phyloP scores from a whole-genome alignment of 2,329 filamentous ascomycete species.

The Neurospora sp. region DNA sequence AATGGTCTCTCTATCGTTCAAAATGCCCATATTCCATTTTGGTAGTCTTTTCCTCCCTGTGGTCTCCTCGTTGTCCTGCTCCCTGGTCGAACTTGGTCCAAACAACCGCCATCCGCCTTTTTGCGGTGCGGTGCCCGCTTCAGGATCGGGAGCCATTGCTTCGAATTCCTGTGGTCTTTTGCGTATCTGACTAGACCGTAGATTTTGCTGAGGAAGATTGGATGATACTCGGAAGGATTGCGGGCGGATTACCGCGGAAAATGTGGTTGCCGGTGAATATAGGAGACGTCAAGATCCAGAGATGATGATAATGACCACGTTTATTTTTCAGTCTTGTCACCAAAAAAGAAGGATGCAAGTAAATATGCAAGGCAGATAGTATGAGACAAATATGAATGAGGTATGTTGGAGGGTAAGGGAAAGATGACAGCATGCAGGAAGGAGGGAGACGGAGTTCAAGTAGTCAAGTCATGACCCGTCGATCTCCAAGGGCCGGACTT shows the following conservation, averaged over 20 bases:
- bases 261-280: neutral
- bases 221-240: neutral
- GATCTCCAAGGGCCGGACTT: neutral
- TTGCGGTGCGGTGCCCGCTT: neutral
- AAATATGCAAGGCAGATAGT: neutral
- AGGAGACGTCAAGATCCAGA: neutral
- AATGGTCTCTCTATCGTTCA: constrained; percentile 72
- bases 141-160: neutral
- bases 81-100: neutral
- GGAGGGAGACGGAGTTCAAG: neutral
- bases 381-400: neutral
- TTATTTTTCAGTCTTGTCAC: neutral
- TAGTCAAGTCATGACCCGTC: neutral
- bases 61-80: neutral
- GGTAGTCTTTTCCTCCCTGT: neutral
- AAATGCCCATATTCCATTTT: constrained; percentile 63
- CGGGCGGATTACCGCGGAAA: neutral
- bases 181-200: neutral
- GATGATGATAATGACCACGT: neutral
- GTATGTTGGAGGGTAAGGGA: neutral
- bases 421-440: neutral
- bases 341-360: neutral
- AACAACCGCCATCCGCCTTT: neutral
- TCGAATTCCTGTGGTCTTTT: neutral
- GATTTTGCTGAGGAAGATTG: neutral